Evolutionary conservation across 139 green algal species (phyloP), one percentile per base, ranked within the genome.

Genomic region (Desmodesmus armatus): DNA sequence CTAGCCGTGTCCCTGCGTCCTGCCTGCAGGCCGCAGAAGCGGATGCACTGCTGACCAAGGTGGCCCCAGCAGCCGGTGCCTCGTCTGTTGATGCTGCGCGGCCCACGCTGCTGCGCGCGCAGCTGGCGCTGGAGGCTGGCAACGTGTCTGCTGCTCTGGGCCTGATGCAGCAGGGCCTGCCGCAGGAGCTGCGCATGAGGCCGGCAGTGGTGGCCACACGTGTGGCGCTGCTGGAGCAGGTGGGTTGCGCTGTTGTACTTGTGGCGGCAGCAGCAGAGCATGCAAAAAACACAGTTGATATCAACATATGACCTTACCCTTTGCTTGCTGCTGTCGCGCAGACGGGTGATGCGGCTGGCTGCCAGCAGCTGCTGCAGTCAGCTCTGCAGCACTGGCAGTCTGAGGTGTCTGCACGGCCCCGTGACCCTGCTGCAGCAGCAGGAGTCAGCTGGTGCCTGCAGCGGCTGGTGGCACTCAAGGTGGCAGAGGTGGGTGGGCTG

Each of bases 121-220:
- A 98, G 86, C 70, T 96, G 73, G 91, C 90, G 3, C 76, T 93
- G 39, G 87, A 90, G 76, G 49, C 55, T 0, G 89, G 88, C 39
- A 76, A 93, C 29, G 41, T 60, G 7, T 51, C n/a, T n/a, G 65
- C 47, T 2, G 87, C 81, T 9, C 29, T 60, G 55, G 55, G 49
- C 29, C 67, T 85, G 39, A 86, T 93, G 60, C 58, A 43, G 11
- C 71, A 1, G 17, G 53, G 82, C 27, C 76, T 93, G 76, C 33
- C 55, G 15, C 27, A 21, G 27, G 41, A 86, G 44, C 47, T 35
- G 33, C 69, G 43, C 35, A 66, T 85, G 62, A 78, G 51, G 11
- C 35, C 39, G 47, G 78, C 58, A 23, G 71, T 97, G 63, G 62
- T 96, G 40, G 92, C 92, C 11, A 96, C 94, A 21, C 77, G 87